Evolutionary conservation across 495 filamentous ascomycete genomes (phyloP), one percentile per base, ranked within the genome.

Genomic region (Alectoria sarmentosa): DNA sequence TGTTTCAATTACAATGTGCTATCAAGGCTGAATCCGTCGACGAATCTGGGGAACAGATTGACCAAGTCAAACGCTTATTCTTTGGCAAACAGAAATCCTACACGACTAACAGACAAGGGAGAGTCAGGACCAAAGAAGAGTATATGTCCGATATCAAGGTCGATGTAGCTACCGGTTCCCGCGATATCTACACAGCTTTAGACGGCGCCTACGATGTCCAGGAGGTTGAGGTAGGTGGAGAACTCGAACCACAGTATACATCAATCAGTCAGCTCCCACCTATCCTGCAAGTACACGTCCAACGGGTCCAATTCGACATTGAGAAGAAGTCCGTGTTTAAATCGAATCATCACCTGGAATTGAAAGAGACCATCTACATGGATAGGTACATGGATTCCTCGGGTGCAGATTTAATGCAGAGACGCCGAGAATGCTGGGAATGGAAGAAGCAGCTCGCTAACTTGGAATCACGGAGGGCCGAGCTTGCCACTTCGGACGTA

Each of bases 1-100:
- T 95, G 42, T 92, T 92, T 68, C 89, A 93, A 46, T 80, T 96
- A n/a, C 86, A 90, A 71, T 91, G 90, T 66, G 92, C 92, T 6
- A 92, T 96, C 70, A 86, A 84, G 66, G 82, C 91, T 42, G 76
- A 78, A 9, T 75, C 76, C 3, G 75, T 86, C 61, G 85, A 83
- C 36, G 73, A 80, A 15, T 80, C 84, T 48, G 88, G 87, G 10
- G 88, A 91, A 70, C 92, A 96, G 75, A 74, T 87, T 10, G 95
- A 98, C 72, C 78, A 81, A 55, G 84, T 97, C 52, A 88, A 90
- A 74, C 74, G 87, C 75, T 69, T 85, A 32, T 87, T 87, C 69
- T 87, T 84, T 60, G 84, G 84, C 2, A 78, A 74, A 69, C 79
- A 80, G 30, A 83, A 78, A 63, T 79, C 78, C 10, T 81, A 82